Percentiles rank a stretch among this genome's conserved stretches.
Conservation (phyloP, 805 yeast species). For the Sugiyamaella valdiviana region DNA sequence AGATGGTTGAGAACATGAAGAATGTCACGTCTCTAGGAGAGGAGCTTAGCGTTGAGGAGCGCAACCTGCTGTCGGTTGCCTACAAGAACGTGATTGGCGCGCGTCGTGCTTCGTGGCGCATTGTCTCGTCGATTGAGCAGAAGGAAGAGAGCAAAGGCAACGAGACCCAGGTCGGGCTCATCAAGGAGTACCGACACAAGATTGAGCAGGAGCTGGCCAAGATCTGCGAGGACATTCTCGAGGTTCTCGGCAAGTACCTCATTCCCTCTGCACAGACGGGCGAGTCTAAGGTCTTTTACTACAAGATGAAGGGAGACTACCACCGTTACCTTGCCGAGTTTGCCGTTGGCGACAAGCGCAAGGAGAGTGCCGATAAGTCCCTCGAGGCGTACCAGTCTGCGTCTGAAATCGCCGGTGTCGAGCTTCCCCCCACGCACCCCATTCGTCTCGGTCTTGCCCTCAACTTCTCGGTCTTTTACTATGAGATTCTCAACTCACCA, state of each 20-base stretch:
- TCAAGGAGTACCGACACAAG: slow-evolving; percentile 91
- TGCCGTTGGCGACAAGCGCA: slow-evolving; percentile 84
- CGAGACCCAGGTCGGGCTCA: slow-evolving; percentile 80
- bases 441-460: slow-evolving; percentile 96
- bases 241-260: slow-evolving; percentile 81
- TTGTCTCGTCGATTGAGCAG: slow-evolving; percentile 95
- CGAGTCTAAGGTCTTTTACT: slow-evolving; percentile 96
- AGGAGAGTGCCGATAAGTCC: slow-evolving; percentile 86
- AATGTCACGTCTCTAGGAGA: slow-evolving; percentile 93
- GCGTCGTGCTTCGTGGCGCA: slow-evolving; percentile 99
- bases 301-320: slow-evolving; percentile 99
- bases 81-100: slow-evolving; percentile 98
- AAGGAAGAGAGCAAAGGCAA: slow-evolving; percentile 96
- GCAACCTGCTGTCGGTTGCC: slow-evolving; percentile 94
- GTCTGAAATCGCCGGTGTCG: slow-evolving; percentile 93
- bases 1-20: slow-evolving; percentile 98
- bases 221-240: slow-evolving; percentile 89
- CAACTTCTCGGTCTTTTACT: slow-evolving; percentile 96
- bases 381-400: slow-evolving; percentile 94
- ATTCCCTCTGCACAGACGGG: slow-evolving; percentile 93
- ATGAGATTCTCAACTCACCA: slow-evolving; percentile 96
- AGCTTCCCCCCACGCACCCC: slow-evolving; percentile 97
- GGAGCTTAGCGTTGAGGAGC: slow-evolving; percentile 95
- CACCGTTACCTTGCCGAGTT: slow-evolving; percentile 98
- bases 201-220: slow-evolving; percentile 87